Conservation (phyloP, 1,284 basidiomycete species). For the Malassezia caprae region DNA sequence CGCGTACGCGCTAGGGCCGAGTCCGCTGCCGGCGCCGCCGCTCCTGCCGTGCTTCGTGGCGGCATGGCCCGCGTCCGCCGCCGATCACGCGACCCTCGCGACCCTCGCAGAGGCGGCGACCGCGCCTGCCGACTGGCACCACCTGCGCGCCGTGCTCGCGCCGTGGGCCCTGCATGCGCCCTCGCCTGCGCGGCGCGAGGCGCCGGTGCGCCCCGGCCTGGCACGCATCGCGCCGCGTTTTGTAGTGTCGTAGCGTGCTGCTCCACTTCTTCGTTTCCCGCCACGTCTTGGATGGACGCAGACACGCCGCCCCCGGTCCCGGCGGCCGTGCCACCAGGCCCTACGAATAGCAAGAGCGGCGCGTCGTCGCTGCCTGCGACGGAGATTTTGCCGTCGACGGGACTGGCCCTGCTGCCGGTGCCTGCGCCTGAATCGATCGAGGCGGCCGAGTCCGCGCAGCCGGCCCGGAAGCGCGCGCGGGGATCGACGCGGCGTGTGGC, state of each 20-base stretch:
- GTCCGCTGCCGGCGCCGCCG: background rate
- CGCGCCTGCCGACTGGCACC: background rate
- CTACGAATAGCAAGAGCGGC: background rate
- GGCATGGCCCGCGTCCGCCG: background rate
- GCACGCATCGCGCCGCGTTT: slow-evolving; percentile 11
- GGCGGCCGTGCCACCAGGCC: background rate
- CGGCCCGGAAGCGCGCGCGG: slow-evolving; percentile 1
- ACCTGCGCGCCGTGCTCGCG: background rate
- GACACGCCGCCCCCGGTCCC: background rate
- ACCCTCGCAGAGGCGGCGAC: background rate
- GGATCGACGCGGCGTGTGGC: background rate
- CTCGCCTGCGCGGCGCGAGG: background rate
- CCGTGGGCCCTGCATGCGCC: slow-evolving; percentile 1
- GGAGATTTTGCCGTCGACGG: slow-evolving; percentile 4
- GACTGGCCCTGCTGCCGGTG: background rate
- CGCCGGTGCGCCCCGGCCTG: background rate
- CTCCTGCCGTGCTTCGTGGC: background rate
- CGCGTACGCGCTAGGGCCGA: background rate
- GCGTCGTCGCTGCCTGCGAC: background rate
- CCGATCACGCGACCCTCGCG: background rate
- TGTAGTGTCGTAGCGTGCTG: slow-evolving; percentile 3
- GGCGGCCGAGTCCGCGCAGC: background rate
- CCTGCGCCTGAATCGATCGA: background rate
- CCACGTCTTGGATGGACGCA: background rate
- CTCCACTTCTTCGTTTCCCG: background rate